Conservation (phyloP, 306 rosid species). For the Macrotyloma uniflorum region DNA sequence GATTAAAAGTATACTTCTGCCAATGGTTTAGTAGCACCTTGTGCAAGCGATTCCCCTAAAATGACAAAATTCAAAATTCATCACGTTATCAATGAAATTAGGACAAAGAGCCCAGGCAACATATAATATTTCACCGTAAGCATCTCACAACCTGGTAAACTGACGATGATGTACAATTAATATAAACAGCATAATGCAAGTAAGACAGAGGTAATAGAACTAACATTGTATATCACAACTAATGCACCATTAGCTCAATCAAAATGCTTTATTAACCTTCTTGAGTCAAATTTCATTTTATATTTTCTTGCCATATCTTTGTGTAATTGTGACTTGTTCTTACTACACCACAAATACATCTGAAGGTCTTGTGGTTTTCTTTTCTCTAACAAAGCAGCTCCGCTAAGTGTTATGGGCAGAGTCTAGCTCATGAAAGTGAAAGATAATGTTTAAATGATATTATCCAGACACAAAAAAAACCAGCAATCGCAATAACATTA, state of each 20-base stretch:
- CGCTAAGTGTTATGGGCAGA: not conserved
- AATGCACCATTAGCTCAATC: slow-evolving; percentile 1
- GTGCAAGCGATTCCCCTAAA: slow-evolving; percentile 92
- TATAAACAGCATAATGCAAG: not conserved
- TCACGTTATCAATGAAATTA: slow-evolving; percentile 30
- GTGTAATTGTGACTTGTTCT: not conserved
- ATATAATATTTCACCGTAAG: not conserved
- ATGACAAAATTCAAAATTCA: slow-evolving; percentile 18
- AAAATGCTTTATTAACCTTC: not conserved
- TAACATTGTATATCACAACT: not conserved
- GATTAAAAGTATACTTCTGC: slow-evolving; percentile 95
- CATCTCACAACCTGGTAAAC: not conserved
- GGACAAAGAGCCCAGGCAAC: not conserved
- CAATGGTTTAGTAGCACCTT: slow-evolving; percentile 87
- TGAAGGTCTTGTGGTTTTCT: not conserved
- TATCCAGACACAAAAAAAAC: not conserved
- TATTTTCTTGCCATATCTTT: slow-evolving; percentile 12
- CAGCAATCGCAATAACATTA: not conserved
- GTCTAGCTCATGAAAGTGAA: slow-evolving; percentile 28
- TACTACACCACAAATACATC: slow-evolving; percentile 12
- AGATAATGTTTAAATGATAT: slow-evolving; percentile 6
- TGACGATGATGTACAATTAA: not conserved
- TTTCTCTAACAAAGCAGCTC: not conserved
- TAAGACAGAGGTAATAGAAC: not conserved
- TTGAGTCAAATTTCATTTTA: not conserved